Base-by-base conservation (phyloP, 140 eudicot species). In the Ambrosia hybrid region DNA sequence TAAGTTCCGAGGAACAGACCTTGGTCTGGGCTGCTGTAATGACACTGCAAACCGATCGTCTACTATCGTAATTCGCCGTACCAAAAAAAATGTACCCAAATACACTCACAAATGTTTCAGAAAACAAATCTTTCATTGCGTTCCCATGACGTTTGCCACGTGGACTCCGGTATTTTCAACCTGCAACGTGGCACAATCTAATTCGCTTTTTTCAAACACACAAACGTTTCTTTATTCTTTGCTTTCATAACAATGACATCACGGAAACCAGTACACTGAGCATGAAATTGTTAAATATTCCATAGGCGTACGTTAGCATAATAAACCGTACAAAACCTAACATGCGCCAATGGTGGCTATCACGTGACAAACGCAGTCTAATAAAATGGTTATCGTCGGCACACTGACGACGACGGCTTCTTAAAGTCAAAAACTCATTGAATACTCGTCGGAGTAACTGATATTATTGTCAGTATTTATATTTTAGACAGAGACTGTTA, bases 361-460 rank as follows among this genome's bases (percentile, higher is more conserved):
- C 81, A 80, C 84, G 70, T 80, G 84, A 60, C 67, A 43, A 11
- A 70, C 57, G 60, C 45, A 17, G 59, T 51, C 67, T 65, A 68
- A 68, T 62, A 56, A 81, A 81, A 77, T 71, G 71, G 75, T 64
- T 67, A 39, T 75, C 84, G 71, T 59, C 75, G 75, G 79, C 57
- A 48, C 3, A 37, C 75, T 73, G 79, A 67, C 58, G 75, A 61
- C 70, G 81, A 80, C 81, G 81, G 73, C 73, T 73, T 80, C 45
- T 57, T 70, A 33, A 55, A 71, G 85, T 80, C 75, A 75, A 70
- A 55, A 11, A 5, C 62, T 48, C 67, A 81, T 81, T 81, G 61
- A 81, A 76, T 81, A 41, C 64, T n/a, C 71, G 69, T 67, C 41
- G 55, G 76, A 68, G 51, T 49, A 70, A 79, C 83, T 74, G 76